Conservation (phyloP, 202 grass and related monocot genomes). For the Carex arenaria region DNA sequence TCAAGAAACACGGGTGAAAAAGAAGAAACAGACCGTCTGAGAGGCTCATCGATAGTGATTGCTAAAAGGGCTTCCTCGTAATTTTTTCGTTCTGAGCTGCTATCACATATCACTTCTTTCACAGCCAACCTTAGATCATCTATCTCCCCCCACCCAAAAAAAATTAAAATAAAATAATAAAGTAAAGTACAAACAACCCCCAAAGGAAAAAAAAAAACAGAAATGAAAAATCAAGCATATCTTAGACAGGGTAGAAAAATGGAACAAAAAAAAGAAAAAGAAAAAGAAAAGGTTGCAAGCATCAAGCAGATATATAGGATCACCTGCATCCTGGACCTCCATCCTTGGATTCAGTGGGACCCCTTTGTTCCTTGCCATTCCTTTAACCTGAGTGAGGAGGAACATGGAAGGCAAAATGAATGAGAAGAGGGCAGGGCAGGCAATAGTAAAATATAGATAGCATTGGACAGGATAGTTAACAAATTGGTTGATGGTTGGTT, state of each 20-base stretch:
- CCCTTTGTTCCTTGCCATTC: constrained; percentile 80
- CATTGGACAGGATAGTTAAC: too few relatives aligned
- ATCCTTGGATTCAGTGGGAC: constrained; percentile 51
- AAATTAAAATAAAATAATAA: neutral
- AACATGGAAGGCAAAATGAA: neutral
- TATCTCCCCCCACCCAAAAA: constrained; percentile 13
- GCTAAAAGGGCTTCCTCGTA: constrained; percentile 79
- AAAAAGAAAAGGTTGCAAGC: neutral
- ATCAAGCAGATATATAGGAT: neutral
- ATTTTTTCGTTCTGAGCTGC: constrained; percentile 38
- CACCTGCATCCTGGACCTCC: constrained; percentile 84
- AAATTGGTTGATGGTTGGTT: neutral
- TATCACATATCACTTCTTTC: constrained; percentile 95
- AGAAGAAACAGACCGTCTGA: constrained; percentile 53
- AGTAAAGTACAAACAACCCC: too few relatives aligned
- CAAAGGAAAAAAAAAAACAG: neutral
- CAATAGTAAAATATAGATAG: too few relatives aligned
- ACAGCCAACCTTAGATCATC: constrained; percentile 88
- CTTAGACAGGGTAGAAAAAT: neutral
- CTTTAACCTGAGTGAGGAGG: constrained; percentile 54
- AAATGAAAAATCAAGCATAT: neutral
- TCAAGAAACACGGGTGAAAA: neutral
- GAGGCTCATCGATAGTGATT: constrained; percentile 82
- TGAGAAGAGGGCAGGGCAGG: neutral
- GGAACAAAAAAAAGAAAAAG: neutral